A percentile compares a stretch with the other conserved stretches of the same genome.
phyloP scores from a whole-genome alignment of 306 rosid species.

The Vigna reflexopilosa region DNA sequence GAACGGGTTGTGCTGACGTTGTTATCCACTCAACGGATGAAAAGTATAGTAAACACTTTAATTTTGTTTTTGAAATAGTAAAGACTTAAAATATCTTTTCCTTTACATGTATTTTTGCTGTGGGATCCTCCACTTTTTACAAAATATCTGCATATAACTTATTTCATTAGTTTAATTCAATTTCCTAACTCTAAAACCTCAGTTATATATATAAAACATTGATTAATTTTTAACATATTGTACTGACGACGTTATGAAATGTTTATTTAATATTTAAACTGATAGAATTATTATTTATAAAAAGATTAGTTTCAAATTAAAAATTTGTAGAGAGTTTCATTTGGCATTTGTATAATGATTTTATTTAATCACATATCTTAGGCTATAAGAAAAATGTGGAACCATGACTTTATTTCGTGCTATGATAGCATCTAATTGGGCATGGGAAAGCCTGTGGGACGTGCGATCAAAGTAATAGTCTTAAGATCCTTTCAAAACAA shows the following conservation, averaged over 20 bases:
- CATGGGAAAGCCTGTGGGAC: too few species aligned
- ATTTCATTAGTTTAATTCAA: background rate
- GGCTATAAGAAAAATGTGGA: slow-evolving; percentile 30
- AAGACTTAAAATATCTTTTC: background rate
- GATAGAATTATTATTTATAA: background rate
- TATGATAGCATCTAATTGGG: too few species aligned
- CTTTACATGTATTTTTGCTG: background rate
- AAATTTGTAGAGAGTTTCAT: too few species aligned
- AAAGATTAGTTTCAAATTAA: too few species aligned
- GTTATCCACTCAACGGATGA: slow-evolving; percentile 26
- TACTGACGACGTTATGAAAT: background rate
- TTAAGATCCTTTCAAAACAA: too few species aligned
- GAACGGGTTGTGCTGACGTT: slow-evolving; percentile 13
- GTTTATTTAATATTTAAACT: background rate
- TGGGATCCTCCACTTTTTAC: too few species aligned
- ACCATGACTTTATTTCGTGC: too few species aligned
- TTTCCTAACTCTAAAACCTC: background rate
- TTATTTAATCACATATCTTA: slow-evolving; percentile 1
- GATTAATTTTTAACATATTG: background rate
- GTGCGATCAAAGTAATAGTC: too few species aligned
- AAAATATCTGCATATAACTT: background rate
- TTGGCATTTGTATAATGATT: background rate
- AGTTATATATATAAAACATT: background rate
- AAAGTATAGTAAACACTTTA: background rate
- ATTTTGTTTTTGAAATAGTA: background rate